phyloP scores from a whole-genome alignment of 331 rosid genomes.

The Saraca asoca region DNA sequence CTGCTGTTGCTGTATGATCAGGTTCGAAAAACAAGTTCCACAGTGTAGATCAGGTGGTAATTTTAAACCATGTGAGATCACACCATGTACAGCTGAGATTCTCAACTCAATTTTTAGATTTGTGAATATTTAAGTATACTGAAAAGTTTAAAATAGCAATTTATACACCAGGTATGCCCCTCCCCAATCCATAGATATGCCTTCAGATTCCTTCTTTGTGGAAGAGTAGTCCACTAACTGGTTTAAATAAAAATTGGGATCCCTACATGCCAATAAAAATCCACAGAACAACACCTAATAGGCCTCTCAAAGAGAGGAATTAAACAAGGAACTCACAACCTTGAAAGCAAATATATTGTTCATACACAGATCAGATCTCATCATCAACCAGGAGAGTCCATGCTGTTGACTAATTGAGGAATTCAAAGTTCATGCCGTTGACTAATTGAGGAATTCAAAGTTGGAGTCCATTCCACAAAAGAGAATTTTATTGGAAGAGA shows the following conservation, averaged over 20 bases:
- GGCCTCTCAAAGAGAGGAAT: too few species aligned
- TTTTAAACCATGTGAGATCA: background rate
- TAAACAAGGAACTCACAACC: too few species aligned
- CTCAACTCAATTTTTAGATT: background rate
- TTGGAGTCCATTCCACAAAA: background rate
- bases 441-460: background rate
- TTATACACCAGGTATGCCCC: background rate
- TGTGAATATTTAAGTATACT: background rate
- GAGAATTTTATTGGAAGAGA: background rate
- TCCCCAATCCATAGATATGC: too few species aligned
- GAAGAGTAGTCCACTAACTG: background rate
- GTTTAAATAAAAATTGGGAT: too few species aligned
- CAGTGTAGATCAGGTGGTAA: background rate
- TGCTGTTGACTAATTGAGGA: too few species aligned
- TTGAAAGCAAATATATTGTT: too few species aligned
- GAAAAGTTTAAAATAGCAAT: conserved; percentile 9
- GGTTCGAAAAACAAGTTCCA: too few species aligned
- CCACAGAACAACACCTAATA: too few species aligned
- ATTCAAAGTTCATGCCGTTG: background rate
- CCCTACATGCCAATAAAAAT: too few species aligned
- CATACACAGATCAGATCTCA: too few species aligned
- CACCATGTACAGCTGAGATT: background rate
- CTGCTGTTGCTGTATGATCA: background rate
- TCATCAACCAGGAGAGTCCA: too few species aligned
- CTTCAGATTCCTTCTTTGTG: conserved; percentile 3